Evolutionary conservation across 352 stramenopile species (phyloP), one percentile per base, ranked within the genome.

Genomic region (Phytophthora pini): DNA sequence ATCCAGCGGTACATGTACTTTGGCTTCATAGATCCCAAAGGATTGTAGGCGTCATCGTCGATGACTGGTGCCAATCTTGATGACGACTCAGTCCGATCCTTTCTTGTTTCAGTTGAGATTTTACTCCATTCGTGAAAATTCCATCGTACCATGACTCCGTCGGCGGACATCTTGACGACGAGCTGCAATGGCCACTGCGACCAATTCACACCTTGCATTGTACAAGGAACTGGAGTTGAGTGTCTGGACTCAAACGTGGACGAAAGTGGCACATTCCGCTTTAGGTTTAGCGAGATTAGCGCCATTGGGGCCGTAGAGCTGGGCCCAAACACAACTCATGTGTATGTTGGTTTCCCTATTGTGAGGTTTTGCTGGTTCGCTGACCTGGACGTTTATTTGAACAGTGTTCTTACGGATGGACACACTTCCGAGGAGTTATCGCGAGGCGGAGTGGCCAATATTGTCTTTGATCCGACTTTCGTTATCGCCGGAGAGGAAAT

Each of bases 21-120:
- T 56, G 50, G 51, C 38, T 58, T 58, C 38, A 58, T 46, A 12
- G 20, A 56, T 56, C 32, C 22, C 12, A 13, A 29, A 32, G 44
- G 44, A 50, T 50, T 50, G 44, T 50, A 5, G 44, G 22, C 6
- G 29, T 49, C 43, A 49, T 34, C 31, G 22, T 32, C 5, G 29
- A 32, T 50, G 44, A 36, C 20, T 36, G n/a, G 31, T 50, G 24
- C 43, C 20, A 17, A 48, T 46, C 20, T 46, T 20, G n/a, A 48
- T 22, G 34, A 17, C 4, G 31, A 13, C 31, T 12, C 31, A 36
- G 9, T 36, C 31, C 31, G 8, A 36, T 36, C 9, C 31, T 11
- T 36, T 36, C 9, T 36, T 36, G 31, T 8, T 36, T 36, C 10
- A 11, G 31, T 36, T 2, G 29, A 32, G 5, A 32, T 6, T 6